Evolutionary conservation across 1,284 basidiomycete species (phyloP).

Genomic region (Rhizoctonia solani): DNA sequence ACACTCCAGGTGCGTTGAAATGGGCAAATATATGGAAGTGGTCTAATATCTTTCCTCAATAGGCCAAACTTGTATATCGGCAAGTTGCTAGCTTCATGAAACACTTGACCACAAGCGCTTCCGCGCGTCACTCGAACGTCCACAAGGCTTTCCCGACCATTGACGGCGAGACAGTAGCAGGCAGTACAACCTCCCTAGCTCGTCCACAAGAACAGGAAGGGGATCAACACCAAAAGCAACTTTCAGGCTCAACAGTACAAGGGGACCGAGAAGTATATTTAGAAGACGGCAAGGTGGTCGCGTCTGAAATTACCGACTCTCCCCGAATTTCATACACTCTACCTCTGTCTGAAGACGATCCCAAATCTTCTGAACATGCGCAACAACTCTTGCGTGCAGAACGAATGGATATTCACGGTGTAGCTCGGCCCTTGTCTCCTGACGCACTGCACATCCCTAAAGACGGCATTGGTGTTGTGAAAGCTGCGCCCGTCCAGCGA

Average conservation of each 20-base stretch:
- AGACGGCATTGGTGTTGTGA: slow-evolving; percentile 48
- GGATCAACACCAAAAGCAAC: slow-evolving; percentile 16
- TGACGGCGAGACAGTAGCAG: not conserved
- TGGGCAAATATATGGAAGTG: no score
- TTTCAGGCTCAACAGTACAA: slow-evolving; percentile 15
- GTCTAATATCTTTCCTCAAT: not conserved
- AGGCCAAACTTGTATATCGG: slow-evolving; percentile 26
- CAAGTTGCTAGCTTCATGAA: slow-evolving; percentile 27
- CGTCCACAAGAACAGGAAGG: not conserved
- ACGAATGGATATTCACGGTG: slow-evolving; percentile 45
- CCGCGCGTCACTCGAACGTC: not conserved
- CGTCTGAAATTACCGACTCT: slow-evolving; percentile 27
- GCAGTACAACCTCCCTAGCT: slow-evolving; percentile 8
- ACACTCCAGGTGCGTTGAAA: slow-evolving; percentile 41
- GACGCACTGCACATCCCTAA: slow-evolving; percentile 35
- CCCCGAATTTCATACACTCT: not conserved
- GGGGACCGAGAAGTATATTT: not conserved
- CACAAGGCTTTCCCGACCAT: slow-evolving; percentile 19
- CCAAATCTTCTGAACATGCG: not conserved
- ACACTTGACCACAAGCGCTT: slow-evolving; percentile 25
- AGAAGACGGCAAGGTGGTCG: not conserved
- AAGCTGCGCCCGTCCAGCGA: slow-evolving; percentile 43
- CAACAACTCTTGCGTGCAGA: slow-evolving; percentile 38
- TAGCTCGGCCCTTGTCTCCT: slow-evolving; percentile 44
- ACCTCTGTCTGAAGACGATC: not conserved